Evolutionary conservation across 768 basidiomycete species (phyloP).

Genomic region (Mycena epipterygia): DNA sequence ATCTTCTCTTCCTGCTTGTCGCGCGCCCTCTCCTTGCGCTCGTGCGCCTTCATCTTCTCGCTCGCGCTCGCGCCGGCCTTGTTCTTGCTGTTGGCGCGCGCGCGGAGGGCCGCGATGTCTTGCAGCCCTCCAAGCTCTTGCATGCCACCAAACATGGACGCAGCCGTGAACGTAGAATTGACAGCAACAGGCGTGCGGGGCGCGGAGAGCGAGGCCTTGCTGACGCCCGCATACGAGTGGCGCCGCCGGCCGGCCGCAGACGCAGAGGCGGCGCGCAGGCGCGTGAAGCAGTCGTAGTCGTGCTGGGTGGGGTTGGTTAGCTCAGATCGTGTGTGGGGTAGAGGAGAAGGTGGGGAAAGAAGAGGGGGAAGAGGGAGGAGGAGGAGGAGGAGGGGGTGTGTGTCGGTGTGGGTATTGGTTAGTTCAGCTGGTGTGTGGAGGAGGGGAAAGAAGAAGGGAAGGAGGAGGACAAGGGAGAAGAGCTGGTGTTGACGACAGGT

Average conservation of each 20-base stretch:
- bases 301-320: slow-evolving; percentile 61
- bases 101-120: slow-evolving; percentile 20
- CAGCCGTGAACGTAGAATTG: too few species aligned
- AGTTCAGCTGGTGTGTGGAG: too few species aligned
- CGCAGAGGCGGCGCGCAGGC: slow-evolving; percentile 39
- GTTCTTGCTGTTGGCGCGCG: too few species aligned
- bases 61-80: too few species aligned
- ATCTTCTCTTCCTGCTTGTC: background rate
- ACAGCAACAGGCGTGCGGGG: background rate
- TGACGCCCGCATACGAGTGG: slow-evolving; percentile 44
- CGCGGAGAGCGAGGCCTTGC: slow-evolving; percentile 6
- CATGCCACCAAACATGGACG: background rate
- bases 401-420: too few species aligned
- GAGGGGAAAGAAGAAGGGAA: background rate
- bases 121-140: background rate
- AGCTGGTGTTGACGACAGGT: too few species aligned
- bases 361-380: background rate
- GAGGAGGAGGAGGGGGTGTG: too few species aligned
- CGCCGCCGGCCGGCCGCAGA: slow-evolving; percentile 44
- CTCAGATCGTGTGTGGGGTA: too few species aligned
- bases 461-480: too few species aligned
- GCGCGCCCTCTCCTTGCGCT: background rate
- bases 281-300: slow-evolving; percentile 87
- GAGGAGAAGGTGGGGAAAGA: slow-evolving; percentile 1
- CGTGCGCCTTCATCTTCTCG: too few species aligned